phyloP scores from a whole-genome alignment of 2,329 filamentous ascomycete genomes.

The Scorias spongiosa region DNA sequence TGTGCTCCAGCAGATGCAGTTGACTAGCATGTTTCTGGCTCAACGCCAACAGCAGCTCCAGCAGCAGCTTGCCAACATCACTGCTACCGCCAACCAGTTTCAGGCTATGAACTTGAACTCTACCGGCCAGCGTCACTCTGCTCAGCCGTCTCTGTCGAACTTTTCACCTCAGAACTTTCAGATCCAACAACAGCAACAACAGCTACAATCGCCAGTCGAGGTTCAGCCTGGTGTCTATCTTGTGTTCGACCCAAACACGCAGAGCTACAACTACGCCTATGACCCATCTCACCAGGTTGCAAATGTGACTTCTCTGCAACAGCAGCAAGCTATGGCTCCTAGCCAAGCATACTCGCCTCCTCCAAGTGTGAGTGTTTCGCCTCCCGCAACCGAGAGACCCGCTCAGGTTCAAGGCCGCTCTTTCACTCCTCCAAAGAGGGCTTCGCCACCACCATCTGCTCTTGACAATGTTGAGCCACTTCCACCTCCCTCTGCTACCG shows the following conservation, averaged over 20 bases:
- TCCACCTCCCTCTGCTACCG: constrained; percentile 75
- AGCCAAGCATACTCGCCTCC: constrained; percentile 3
- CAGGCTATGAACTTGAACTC: constrained; percentile 56
- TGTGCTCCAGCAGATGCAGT: constrained; percentile 74
- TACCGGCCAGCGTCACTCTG: constrained; percentile 7
- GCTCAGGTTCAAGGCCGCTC: constrained; percentile 41
- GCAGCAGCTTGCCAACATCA: constrained; percentile 76
- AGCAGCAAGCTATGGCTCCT: constrained; percentile 7
- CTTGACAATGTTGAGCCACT: constrained; percentile 53
- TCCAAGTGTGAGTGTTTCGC: constrained; percentile 60
- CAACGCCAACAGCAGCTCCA: constrained; percentile 92
- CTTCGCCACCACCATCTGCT: constrained; percentile 45
- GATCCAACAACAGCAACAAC: constrained; percentile 36
- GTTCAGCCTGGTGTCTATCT: constrained; percentile 65
- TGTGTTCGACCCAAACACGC: constrained; percentile 73
- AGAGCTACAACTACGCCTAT: constrained; percentile 67
- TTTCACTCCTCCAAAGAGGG: constrained; percentile 46
- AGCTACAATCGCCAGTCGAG: constrained; percentile 49
- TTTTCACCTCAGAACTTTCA: constrained; percentile 4
- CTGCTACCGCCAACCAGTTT: constrained; percentile 69
- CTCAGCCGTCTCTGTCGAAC: constrained; percentile 6
- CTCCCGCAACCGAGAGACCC: constrained; percentile 45
- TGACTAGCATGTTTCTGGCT: constrained; percentile 80
- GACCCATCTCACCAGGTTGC: constrained; percentile 34
- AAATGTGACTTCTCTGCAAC: constrained; percentile 36